These are phyloP conservation scores for Leptosphaerulina australis DNA, from an alignment of 2,329 filamentous ascomycete species.

Conservation along the genomic window DNA sequence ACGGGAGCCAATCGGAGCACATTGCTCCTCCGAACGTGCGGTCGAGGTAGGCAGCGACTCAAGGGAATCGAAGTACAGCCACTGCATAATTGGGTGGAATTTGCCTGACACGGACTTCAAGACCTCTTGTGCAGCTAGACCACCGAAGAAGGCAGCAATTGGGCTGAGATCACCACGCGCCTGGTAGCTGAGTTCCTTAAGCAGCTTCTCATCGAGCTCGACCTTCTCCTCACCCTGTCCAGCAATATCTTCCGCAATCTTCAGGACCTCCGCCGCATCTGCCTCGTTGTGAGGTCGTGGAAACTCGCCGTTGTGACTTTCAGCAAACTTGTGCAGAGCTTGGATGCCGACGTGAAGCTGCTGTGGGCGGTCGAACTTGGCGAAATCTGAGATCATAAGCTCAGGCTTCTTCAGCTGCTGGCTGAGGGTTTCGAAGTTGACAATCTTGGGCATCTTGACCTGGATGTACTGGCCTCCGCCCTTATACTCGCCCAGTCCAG, in stretches of 20 bases:
- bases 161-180: slow-evolving; percentile 88
- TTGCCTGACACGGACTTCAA: slow-evolving; percentile 97
- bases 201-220: slow-evolving; percentile 88
- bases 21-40: slow-evolving; percentile 81
- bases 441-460: slow-evolving; percentile 96
- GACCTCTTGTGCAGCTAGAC: slow-evolving; percentile 90
- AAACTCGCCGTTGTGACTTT: slow-evolving; percentile 71
- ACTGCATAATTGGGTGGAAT: slow-evolving; percentile 94
- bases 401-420: slow-evolving; percentile 84
- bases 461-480: slow-evolving; percentile 89
- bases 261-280: slow-evolving; percentile 79
- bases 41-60: slow-evolving; percentile 84
- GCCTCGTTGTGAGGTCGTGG: slow-evolving; percentile 83
- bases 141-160: slow-evolving; percentile 94
- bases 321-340: slow-evolving; percentile 84
- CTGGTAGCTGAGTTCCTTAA: slow-evolving; percentile 93
- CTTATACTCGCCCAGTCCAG: slow-evolving; percentile 82
- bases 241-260: slow-evolving; percentile 75
- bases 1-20: slow-evolving; percentile 80
- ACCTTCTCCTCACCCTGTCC: slow-evolving; percentile 70
- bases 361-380: slow-evolving; percentile 93
- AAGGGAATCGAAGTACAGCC: slow-evolving; percentile 97
- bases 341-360: slow-evolving; percentile 93
- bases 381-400: slow-evolving; percentile 90
- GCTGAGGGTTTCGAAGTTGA: slow-evolving; percentile 85